These are phyloP conservation scores for Phytophthora citrophthora DNA, from an alignment of 352 stramenopile genomes.

Conservation along the genomic window DNA sequence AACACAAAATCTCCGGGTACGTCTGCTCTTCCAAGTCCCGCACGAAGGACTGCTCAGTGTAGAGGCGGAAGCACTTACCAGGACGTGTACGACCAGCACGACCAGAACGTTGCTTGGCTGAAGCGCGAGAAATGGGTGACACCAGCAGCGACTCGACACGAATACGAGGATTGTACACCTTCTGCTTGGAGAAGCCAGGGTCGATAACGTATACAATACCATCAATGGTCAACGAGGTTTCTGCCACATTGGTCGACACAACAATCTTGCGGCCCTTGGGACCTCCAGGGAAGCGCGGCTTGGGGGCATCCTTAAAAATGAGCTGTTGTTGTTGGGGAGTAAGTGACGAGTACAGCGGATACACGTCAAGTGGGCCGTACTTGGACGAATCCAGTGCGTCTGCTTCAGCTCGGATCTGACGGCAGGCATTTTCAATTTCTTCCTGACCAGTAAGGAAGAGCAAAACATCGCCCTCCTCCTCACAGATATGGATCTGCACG, in stretches of 20 bases:
- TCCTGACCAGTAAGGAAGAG: conserved; percentile 99
- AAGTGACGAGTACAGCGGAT: conserved; percentile 98
- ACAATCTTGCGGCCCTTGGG: conserved; percentile 96
- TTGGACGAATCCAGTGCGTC: conserved; percentile 94
- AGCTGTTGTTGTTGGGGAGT: conserved; percentile 99
- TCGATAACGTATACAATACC: conserved; percentile 99
- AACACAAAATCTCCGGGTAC: conserved; percentile 99
- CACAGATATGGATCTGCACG: conserved; percentile 98
- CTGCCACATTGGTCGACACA: conserved; percentile 99
- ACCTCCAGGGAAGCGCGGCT: conserved; percentile 79
- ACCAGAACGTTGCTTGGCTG: conserved; percentile 93
- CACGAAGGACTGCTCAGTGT: conserved; percentile 98
- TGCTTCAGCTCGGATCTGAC: conserved; percentile 84
- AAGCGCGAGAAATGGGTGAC: conserved; percentile 97
- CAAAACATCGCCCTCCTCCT: conserved; percentile 98
- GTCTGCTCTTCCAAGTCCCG: conserved; percentile 98
- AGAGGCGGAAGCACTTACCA: conserved; percentile 97
- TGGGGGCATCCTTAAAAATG: conserved; percentile 98
- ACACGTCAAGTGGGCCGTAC: conserved; percentile 93
- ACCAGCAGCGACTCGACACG: conserved; percentile 99
- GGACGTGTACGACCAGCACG: conserved; percentile 91
- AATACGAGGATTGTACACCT: conserved; percentile 99
- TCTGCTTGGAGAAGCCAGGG: conserved; percentile 99
- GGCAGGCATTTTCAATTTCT: conserved; percentile 98
- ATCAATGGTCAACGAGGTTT: conserved; percentile 99